Base-by-base conservation (phyloP, 2,329 filamentous ascomycete genomes). In the Septoria petroselini region DNA sequence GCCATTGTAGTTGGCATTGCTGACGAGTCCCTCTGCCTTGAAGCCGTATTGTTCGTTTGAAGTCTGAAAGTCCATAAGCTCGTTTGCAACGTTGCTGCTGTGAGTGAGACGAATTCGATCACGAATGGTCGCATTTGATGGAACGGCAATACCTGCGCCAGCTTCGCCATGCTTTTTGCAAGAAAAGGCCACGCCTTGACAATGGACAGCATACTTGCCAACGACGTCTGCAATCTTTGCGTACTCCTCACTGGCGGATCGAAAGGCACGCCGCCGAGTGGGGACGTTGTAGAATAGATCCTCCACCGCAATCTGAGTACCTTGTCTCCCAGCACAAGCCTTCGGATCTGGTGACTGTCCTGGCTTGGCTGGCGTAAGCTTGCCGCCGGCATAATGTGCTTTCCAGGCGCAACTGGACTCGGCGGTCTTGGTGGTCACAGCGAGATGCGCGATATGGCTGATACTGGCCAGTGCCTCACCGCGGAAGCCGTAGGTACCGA, bases 221-320 rank as follows among this genome's bases (percentile, higher is more conserved):
- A 97, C 86, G 66, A 96, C 83, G 66, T 98, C 93, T 19, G 97
- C 83, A 49, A 98, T 96, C 72, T 97, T 98, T 63, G 94, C 90
- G 73, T 94, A 97, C 67, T 98, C 94, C 65, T 98, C 93, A 30
- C 90, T 88, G 14, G 87, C 74, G 11, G 91, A 97, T 33, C 93
- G 83, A 64, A 98, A 98, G 8, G 94, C 93, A 58, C 84, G 82
- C 29, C 91, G 83, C 18, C 93, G 82, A 7, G 86, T 95, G 0
- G 90, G 91, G 1, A 97, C 82, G 62, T 96, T 98, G 76, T 95
- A 98, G 69, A 98, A 98, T 8, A 98, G 73, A 67, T 98, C 93
- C 65, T 98, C 91, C 12, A 98, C 81, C 0, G 88, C 91, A 63
- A 98, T 95, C 63, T 96, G 91, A 2, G 93, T 98, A 6, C 93